A percentile compares a stretch with the other conserved stretches of the same genome.
These are phyloP conservation scores for Zygoascus sp. DNA, from an alignment of 1,139 yeast species.

Conservation along the genomic window DNA sequence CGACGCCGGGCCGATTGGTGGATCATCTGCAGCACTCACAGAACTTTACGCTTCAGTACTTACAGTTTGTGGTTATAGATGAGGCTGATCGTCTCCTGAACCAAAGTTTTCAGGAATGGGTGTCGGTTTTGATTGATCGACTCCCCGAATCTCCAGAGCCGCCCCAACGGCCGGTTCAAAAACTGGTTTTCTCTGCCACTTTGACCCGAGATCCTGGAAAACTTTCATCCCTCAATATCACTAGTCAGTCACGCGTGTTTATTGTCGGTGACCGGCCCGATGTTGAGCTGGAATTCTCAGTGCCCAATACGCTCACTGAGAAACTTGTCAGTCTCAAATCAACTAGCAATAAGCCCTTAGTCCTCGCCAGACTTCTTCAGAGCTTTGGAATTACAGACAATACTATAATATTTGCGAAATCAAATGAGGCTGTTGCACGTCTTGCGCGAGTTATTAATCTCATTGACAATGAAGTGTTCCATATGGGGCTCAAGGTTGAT, in stretches of 20 bases:
- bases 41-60: constrained; percentile 40
- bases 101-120: constrained; percentile 94
- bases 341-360: constrained; percentile 61
- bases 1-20: constrained; percentile 93
- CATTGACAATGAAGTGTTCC: constrained; percentile 36
- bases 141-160: constrained; percentile 28
- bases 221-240: constrained; percentile 61
- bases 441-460: constrained; percentile 57
- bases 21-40: constrained; percentile 59
- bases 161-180: constrained; percentile 38
- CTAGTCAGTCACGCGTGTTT: constrained; percentile 59
- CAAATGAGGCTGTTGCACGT: constrained; percentile 82
- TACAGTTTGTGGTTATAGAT: constrained; percentile 76
- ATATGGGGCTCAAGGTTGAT: constrained; percentile 23
- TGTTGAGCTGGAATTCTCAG: constrained; percentile 37
- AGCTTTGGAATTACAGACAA: constrained; percentile 29
- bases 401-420: constrained; percentile 68
- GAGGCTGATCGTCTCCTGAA: constrained; percentile 92
- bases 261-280: constrained; percentile 46
- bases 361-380: constrained; percentile 53
- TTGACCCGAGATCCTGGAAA: constrained; percentile 90
- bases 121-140: constrained; percentile 54
- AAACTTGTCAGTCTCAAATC: constrained; percentile 28
- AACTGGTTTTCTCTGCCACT: constrained; percentile 88
- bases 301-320: constrained; percentile 39